Conservation (phyloP, 108 stramenopile species). For the Cyclotella cryptica region DNA sequence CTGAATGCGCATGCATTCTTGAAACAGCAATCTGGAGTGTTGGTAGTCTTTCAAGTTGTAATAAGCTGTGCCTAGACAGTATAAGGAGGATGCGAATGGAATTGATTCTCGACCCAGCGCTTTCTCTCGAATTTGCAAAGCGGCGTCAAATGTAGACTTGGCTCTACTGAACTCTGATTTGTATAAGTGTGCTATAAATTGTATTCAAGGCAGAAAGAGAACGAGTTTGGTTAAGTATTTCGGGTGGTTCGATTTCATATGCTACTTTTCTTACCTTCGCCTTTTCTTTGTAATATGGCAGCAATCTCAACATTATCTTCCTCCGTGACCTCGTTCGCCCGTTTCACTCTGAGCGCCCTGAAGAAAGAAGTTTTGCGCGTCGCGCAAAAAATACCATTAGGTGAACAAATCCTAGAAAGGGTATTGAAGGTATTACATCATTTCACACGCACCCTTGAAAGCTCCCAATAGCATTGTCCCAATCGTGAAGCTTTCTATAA, state of each 20-base stretch:
- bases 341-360: constrained; percentile 43
- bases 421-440: neutral
- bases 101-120: constrained; percentile 29
- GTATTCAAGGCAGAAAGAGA: neutral
- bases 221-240: too few relatives aligned
- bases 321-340: constrained; percentile 10
- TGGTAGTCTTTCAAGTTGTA: constrained; percentile 45
- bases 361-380: neutral
- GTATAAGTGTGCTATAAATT: constrained; percentile 28
- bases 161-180: constrained; percentile 50
- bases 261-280: constrained; percentile 14
- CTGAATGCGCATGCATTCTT: constrained; percentile 50
- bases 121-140: constrained; percentile 44
- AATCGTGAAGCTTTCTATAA: constrained; percentile 54
- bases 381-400: neutral
- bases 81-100: constrained; percentile 33
- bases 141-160: constrained; percentile 49
- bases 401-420: neutral
- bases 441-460: constrained; percentile 51
- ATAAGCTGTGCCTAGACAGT: constrained; percentile 54
- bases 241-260: too few relatives aligned
- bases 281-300: constrained; percentile 45
- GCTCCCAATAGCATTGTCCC: constrained; percentile 61
- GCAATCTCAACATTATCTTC: constrained; percentile 48
- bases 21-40: constrained; percentile 43